Evolutionary conservation across 345 rosid species (phyloP), one percentile per base, ranked within the genome.

Genomic region (Toxicodendron radicans): DNA sequence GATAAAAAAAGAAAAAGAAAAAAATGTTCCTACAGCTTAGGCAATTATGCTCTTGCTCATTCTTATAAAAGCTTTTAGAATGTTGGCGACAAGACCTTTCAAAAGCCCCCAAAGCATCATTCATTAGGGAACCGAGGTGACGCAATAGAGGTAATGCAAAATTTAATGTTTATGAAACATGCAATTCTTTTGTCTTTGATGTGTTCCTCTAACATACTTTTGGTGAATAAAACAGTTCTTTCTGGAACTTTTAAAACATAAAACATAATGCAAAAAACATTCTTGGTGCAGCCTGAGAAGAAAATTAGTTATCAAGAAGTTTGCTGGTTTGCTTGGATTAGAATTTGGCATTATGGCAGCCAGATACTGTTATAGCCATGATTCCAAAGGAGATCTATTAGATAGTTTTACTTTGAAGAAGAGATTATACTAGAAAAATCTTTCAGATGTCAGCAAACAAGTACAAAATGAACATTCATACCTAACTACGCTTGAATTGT

Each of bases 401-500:
- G 43, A 13, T 27, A 9, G 35, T 63, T 38, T 63, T 38, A 53
- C 62, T 10, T 30, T 35, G 13, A 41, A n/a, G 23, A 24, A 38
- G 69, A 35, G 10, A 62, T 45, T 23, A 58, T 12, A 65, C 2
- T 68, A 20, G 23, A 27, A 56, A 56, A 21, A 70, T 5, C 38
- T 41, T 72, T 53, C 64, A 56, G 60, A 30, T n/a, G 10, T 23
- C 35, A 54, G 58, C 18, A 58, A 49, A 68, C n/a, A 38, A 16
- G 23, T 10, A 48, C 20, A 48, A 57, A 66, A 18, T 6, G 13
- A 78, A 45, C 72, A 33, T 20, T 72, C 88, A 64, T 79, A 93
- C 99, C 97, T 81, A 33, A 93, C 85, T 23, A 93, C 89, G 38
- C 97, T 95, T 60, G 93, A 87, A 83, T 82, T 90, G 80, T 86